These are phyloP conservation scores for Hypoxylon perforatum DNA, from an alignment of 495 filamentous ascomycete genomes.

Conservation along the genomic window DNA sequence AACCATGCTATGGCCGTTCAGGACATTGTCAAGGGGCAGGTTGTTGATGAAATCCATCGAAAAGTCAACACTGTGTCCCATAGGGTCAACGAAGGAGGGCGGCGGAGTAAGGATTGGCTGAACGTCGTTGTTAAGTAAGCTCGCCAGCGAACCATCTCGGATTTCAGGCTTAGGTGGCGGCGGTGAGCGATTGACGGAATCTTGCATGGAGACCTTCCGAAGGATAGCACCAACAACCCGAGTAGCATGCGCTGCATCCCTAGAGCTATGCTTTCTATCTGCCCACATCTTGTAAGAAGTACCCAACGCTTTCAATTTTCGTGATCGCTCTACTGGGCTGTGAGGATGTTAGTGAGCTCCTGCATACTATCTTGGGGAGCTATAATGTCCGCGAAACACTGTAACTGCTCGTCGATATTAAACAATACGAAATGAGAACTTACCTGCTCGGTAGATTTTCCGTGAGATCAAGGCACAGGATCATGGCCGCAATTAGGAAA, in stretches of 20 bases:
- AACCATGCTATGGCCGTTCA: slow-evolving; percentile 42
- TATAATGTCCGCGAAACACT: too few relatives aligned
- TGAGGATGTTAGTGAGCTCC: background rate
- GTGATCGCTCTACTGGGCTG: slow-evolving; percentile 42
- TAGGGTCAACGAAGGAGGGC: slow-evolving; percentile 9
- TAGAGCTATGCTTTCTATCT: slow-evolving; percentile 42
- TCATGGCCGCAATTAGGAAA: slow-evolving; percentile 57
- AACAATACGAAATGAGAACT: background rate
- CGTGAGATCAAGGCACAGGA: slow-evolving; percentile 54
- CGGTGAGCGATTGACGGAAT: slow-evolving; percentile 32
- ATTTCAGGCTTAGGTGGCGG: slow-evolving; percentile 42
- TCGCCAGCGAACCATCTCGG: slow-evolving; percentile 39
- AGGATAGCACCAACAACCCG: slow-evolving; percentile 52
- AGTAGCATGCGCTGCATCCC: slow-evolving; percentile 53
- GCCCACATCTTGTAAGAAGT: slow-evolving; percentile 54
- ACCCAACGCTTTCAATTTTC: slow-evolving; percentile 51
- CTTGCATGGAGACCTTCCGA: slow-evolving; percentile 47
- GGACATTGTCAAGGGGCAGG: slow-evolving; percentile 43
- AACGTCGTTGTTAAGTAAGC: slow-evolving; percentile 44
- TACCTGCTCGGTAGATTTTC: slow-evolving; percentile 45
- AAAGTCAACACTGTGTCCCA: slow-evolving; percentile 36
- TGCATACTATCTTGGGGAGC: too few relatives aligned
- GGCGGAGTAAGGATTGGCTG: slow-evolving; percentile 26
- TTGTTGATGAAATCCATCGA: slow-evolving; percentile 36
- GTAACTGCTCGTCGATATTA: too few relatives aligned